A percentile compares a stretch with the other conserved stretches of the same genome.
phyloP scores from a whole-genome alignment of 2,329 filamentous ascomycete species.

The Epichloe glyceriae region DNA sequence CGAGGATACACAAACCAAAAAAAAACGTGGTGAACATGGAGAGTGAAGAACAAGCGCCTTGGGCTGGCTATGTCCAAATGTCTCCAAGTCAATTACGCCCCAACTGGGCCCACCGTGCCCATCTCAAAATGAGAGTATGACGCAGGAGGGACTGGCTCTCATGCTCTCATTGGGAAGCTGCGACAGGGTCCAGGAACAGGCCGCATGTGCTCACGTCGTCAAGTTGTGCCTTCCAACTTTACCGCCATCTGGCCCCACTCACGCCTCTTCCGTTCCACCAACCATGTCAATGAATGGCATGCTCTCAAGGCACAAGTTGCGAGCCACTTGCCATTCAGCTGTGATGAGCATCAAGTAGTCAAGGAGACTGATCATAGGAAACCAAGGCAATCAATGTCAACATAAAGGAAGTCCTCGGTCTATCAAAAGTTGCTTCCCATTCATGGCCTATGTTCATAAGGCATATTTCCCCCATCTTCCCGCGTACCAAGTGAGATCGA shows the following conservation, averaged over 20 bases:
- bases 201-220: neutral
- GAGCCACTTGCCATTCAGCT: no score
- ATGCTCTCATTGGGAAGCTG: slow-evolving; percentile 1
- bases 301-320: no score
- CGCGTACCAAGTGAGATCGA: neutral
- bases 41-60: slow-evolving; percentile 1
- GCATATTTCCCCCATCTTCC: neutral
- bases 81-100: neutral
- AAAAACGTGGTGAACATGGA: neutral
- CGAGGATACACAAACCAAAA: neutral
- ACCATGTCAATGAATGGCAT: no score
- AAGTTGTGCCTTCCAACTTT: neutral
- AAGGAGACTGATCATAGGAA: neutral
- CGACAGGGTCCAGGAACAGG: slow-evolving; percentile 7
- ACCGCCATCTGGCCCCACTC: no score
- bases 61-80: neutral
- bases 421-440: slow-evolving; percentile 1
- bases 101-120: neutral
- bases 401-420: neutral
- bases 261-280: neutral
- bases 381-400: neutral
- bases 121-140: slow-evolving; percentile 4
- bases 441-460: slow-evolving; percentile 2
- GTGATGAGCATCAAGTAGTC: neutral
- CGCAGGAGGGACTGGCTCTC: slow-evolving; percentile 8